Base-by-base conservation (phyloP, 2,329 filamentous ascomycete genomes). In the Aspergillus brasiliensis region DNA sequence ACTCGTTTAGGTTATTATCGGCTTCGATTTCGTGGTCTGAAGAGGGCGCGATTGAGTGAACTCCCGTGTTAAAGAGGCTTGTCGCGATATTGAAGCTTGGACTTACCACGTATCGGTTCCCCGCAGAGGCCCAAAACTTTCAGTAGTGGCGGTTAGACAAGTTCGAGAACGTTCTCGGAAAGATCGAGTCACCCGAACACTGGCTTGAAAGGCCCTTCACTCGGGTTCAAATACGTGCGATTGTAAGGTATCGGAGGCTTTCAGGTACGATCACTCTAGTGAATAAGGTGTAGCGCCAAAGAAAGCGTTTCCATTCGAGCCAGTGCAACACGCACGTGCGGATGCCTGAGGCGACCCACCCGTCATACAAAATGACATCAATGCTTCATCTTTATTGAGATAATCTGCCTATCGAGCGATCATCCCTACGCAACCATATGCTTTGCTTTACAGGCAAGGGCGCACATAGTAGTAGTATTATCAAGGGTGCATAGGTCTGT, bases 341-440 rank as follows among this genome's bases (percentile, higher is more conserved):
- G 48, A n/a, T n/a, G 53, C 66, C 67, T 69, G 62, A 69, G 66
- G 67, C 66, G 27, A 10, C 56, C 60, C 11, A 21, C 34, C 44
- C 19, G 40, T 44, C 40, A 44, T 17, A 21, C 11, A 44, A 21
- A 44, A 19, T 44, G 40, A 44, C 40, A 44, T 44, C 34, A 44
- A 44, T 44, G 11, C 40, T 11, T 42, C 40, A 21, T 11, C 11
- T 13, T 17, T 13, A 38, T 19, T 13, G 40, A 44, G 40, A 44
- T 23, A 21, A 34, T 15, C 11, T 34, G n/a, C n/a, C n/a, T n/a
- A n/a, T n/a, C n/a, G n/a, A n/a, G n/a, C n/a, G n/a, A n/a, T n/a
- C n/a, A n/a, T n/a, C n/a, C n/a, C n/a, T n/a, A n/a, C n/a, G n/a
- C n/a, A n/a, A n/a, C n/a, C n/a, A n/a, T n/a, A n/a, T n/a, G n/a